Evolutionary conservation across 805 yeast genomes (phyloP), one percentile per base, ranked within the genome.

Genomic region (Middelhovenomyces tepae): DNA sequence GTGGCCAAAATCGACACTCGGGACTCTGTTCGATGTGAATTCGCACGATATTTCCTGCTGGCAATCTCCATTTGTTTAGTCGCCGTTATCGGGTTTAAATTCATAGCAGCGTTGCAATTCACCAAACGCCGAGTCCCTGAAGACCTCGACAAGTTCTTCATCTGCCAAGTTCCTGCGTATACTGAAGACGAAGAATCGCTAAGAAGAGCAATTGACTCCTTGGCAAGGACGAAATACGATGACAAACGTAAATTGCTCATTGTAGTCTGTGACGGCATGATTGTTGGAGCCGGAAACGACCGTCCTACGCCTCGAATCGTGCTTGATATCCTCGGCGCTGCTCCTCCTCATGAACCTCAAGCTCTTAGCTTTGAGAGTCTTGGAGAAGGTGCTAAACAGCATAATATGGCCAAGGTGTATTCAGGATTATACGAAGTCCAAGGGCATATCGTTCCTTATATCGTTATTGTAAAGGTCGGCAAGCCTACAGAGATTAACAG

Each of bases 261-360:
- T n/a, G 62, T 73, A 26, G 54, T 73, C 26, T 73, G 80, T 53
- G 80, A 73, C 45, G 80, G 80, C 48, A 54, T 71, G 48, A 71
- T 73, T 47, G 69, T 71, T 40, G 80, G 80, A 41, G 65, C 75
- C 10, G 79, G 78, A 20, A 73, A 73, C 48, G 78, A 71, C 35
- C 47, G 55, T 27, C 61, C 75, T 4, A 73, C 80, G 2, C 79
- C 79, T 1, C 71, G 73, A 13, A 68, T 73, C 40, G 74, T 63
- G 2, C 57, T 73, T 34, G 69, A 65, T 31, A 71, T 73, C 64
- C 64, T 73, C 56, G 71, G 75, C 24, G 60, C 62, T 16, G 61
- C 71, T 14, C 68, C 67, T 3, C 65, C 59, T 13, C 70, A 67
- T 17, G 74, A 73, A 23, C 78, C 74, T 5, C 60, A 64, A 40